Percentiles rank a stretch among this genome's conserved stretches.
Evolutionary conservation across 2,329 filamentous ascomycete species (phyloP).

Genomic region (Alternaria gansuensis): DNA sequence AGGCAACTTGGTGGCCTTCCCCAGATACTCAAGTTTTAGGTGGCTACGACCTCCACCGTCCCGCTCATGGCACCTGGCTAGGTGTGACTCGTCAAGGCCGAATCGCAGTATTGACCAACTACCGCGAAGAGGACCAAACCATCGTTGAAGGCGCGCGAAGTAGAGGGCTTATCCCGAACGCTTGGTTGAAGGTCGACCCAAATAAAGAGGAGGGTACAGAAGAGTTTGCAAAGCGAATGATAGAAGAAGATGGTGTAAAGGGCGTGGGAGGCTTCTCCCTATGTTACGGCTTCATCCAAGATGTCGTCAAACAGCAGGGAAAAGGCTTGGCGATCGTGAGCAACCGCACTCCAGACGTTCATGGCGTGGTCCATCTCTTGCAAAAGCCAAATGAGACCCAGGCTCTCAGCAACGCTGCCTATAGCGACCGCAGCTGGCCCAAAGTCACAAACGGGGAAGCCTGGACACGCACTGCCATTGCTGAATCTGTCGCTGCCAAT

Average conservation of each 20-base stretch:
- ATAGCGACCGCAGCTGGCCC: conserved; percentile 67
- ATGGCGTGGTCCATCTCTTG: conserved; percentile 63
- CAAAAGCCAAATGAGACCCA: conserved; percentile 61
- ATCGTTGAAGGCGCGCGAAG: conserved; percentile 60
- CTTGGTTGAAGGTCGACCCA: conserved; percentile 61
- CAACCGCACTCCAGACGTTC: conserved; percentile 65
- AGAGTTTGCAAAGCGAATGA: conserved; percentile 63
- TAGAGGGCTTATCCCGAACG: conserved; percentile 67
- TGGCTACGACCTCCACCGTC: conserved; percentile 68
- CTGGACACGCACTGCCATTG: conserved; percentile 61
- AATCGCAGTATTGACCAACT: conserved; percentile 71
- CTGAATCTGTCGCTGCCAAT: conserved; percentile 53
- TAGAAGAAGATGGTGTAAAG: conserved; percentile 64
- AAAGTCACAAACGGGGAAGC: conserved; percentile 68
- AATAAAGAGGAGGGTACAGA: conserved; percentile 54
- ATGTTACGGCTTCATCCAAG: conserved; percentile 65
- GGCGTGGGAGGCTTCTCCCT: conserved; percentile 71
- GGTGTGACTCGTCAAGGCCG: conserved; percentile 69
- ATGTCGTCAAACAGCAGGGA: conserved; percentile 44
- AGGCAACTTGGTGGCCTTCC: conserved; percentile 67
- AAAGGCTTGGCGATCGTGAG: conserved; percentile 65
- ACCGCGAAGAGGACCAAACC: conserved; percentile 62
- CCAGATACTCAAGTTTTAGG: conserved; percentile 66
- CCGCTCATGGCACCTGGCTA: conserved; percentile 70
- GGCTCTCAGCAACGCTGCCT: conserved; percentile 69